A percentile compares a stretch with the other conserved stretches of the same genome.
Evolutionary conservation across 2,329 filamentous ascomycete species (phyloP).

Genomic region (Hymenoscyphus repandus): DNA sequence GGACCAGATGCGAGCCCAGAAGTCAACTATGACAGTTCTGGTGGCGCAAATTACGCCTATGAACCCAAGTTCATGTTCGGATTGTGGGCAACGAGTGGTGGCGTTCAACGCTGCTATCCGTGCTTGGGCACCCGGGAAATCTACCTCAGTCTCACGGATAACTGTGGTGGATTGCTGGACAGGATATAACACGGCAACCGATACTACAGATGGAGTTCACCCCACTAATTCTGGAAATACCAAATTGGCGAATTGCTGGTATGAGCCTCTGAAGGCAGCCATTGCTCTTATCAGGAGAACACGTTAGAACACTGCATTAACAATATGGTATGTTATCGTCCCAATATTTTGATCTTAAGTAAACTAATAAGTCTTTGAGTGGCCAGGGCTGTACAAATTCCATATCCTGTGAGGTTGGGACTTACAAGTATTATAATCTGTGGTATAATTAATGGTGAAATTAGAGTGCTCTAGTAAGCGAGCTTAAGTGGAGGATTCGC

Average conservation of each 20-base stretch:
- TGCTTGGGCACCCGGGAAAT: constrained; percentile 27
- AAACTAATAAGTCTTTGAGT: neutral
- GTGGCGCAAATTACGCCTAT: constrained; percentile 11
- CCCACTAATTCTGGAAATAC: constrained; percentile 30
- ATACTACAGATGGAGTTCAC: constrained; percentile 33
- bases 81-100: neutral
- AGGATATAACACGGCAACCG: constrained; percentile 27
- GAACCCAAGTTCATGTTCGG: constrained; percentile 1
- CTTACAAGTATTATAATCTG: neutral
- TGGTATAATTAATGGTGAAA: neutral
- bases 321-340: neutral
- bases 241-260: constrained; percentile 31
- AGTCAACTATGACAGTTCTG: constrained; percentile 35
- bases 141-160: constrained; percentile 28
- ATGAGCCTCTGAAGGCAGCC: neutral
- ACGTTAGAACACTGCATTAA: neutral
- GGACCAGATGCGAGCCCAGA: constrained; percentile 38
- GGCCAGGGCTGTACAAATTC: neutral
- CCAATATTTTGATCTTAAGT: neutral
- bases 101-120: constrained; percentile 29
- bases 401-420: neutral
- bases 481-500: neutral
- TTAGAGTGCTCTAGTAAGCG: neutral
- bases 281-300: neutral
- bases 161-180: constrained; percentile 33